Percentiles rank a stretch among this genome's conserved stretches.
phyloP scores from a whole-genome alignment of 78 protist species.

The Monocercomonoides exilis region DNA sequence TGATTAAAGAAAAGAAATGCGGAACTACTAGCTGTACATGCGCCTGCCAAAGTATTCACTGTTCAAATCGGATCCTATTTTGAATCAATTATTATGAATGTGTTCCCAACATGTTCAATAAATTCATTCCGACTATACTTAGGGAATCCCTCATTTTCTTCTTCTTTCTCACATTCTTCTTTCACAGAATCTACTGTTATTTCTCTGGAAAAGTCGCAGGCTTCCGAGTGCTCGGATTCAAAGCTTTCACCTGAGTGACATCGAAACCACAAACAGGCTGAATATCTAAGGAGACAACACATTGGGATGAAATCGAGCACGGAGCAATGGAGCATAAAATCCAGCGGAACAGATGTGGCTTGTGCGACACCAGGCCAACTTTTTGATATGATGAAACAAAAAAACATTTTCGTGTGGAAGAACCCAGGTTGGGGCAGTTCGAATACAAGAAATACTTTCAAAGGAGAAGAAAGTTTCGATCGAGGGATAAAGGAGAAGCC shows the following conservation, averaged over 20 bases:
- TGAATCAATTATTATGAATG: neutral
- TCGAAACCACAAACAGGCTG: too few relatives aligned
- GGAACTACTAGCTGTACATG: too few relatives aligned
- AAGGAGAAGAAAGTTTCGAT: neutral
- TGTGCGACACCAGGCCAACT: slow-evolving; percentile 19
- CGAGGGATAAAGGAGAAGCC: neutral
- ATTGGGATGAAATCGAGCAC: too few relatives aligned
- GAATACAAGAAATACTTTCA: neutral
- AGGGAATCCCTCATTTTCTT: neutral
- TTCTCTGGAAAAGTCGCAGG: too few relatives aligned
- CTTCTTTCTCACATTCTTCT: slow-evolving; percentile 1
- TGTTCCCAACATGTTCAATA: neutral
- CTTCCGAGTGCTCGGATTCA: too few relatives aligned
- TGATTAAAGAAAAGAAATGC: too few relatives aligned
- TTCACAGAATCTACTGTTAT: neutral
- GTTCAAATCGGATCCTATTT: too few relatives aligned
- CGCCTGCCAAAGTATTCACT: too few relatives aligned
- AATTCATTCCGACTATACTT: neutral
- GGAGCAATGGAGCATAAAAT: too few relatives aligned
- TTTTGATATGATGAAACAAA: slow-evolving; percentile 17
- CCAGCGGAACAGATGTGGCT: slow-evolving; percentile 12
- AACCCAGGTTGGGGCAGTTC: neutral
- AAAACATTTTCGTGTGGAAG: neutral
- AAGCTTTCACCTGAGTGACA: too few relatives aligned
- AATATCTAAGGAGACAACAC: too few relatives aligned